These are phyloP conservation scores for Evansstolkia leycettana DNA, from an alignment of 495 filamentous ascomycete genomes.

Conservation along the genomic window DNA sequence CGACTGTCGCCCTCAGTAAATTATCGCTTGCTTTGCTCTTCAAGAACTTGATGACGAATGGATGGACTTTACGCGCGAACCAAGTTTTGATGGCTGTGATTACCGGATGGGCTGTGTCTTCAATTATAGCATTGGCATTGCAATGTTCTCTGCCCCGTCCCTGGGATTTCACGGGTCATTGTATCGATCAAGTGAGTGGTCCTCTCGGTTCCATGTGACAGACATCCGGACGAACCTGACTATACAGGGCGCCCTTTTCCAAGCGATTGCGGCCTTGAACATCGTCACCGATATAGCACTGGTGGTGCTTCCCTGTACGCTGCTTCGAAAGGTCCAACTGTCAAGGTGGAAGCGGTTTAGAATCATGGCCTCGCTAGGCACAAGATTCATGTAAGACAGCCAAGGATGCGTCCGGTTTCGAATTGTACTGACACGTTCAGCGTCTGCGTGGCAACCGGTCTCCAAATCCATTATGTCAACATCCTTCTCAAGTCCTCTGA, in stretches of 20 bases:
- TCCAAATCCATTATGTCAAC: slow-evolving; percentile 9
- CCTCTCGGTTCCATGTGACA: neutral
- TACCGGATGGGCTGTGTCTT: slow-evolving; percentile 12
- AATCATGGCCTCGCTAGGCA: slow-evolving; percentile 14
- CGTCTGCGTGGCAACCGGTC: slow-evolving; percentile 9
- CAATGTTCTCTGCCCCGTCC: slow-evolving; percentile 15
- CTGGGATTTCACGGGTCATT: slow-evolving; percentile 10
- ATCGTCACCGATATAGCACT: slow-evolving; percentile 14
- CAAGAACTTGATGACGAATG: slow-evolving; percentile 12
- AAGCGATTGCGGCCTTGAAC: slow-evolving; percentile 12
- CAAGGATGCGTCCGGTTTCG: no score
- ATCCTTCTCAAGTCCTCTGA: slow-evolving; percentile 6
- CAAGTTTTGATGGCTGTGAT: slow-evolving; percentile 11
- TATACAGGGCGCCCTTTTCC: slow-evolving; percentile 9
- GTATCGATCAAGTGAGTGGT: slow-evolving; percentile 10
- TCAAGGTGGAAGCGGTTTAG: slow-evolving; percentile 5
- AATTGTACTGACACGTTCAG: slow-evolving; percentile 2
- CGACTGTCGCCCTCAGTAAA: slow-evolving; percentile 12
- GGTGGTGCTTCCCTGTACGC: slow-evolving; percentile 11
- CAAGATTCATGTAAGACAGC: slow-evolving; percentile 14
- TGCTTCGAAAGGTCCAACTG: slow-evolving; percentile 13
- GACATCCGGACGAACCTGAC: neutral
- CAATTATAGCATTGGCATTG: slow-evolving; percentile 12
- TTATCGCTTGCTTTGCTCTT: slow-evolving; percentile 13
- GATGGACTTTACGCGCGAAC: slow-evolving; percentile 4